These are phyloP conservation scores for Pichia sp. DNA, from an alignment of 1,139 yeast species.

Conservation along the genomic window DNA sequence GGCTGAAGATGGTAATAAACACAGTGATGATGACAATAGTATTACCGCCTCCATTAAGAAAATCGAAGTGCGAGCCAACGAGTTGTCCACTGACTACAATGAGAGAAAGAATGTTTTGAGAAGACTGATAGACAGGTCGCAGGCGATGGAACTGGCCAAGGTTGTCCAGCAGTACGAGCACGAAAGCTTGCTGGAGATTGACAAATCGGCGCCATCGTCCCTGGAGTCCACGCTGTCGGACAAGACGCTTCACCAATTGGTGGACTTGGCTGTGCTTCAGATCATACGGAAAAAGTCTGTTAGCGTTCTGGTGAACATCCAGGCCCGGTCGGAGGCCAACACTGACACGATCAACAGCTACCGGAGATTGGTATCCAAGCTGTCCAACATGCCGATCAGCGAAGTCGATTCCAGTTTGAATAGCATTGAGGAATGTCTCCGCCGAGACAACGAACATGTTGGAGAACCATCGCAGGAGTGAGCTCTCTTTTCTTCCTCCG, in stretches of 20 bases:
- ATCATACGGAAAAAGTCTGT: constrained; percentile 41
- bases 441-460: constrained; percentile 7
- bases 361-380: constrained; percentile 70
- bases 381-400: constrained; percentile 75
- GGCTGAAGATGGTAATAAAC: not conserved
- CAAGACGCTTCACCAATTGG: constrained; percentile 2
- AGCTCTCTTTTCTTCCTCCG: not conserved
- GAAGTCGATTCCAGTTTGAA: constrained; percentile 71
- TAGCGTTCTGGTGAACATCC: constrained; percentile 41
- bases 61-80: constrained; percentile 25
- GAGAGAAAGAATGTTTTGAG: constrained; percentile 36
- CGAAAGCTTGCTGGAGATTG: constrained; percentile 14
- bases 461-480: not conserved
- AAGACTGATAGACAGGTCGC: constrained; percentile 49
- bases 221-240: constrained; percentile 3
- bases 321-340: constrained; percentile 36
- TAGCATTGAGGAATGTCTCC: constrained; percentile 46
- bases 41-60: not conserved
- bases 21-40: not conserved
- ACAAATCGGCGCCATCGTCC: constrained; percentile 12
- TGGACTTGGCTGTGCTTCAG: constrained; percentile 45
- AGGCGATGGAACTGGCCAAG: constrained; percentile 47
- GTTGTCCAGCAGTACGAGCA: constrained; percentile 45
- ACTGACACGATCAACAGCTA: constrained; percentile 70
- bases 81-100: constrained; percentile 38